A percentile compares a stretch with the other conserved stretches of the same genome.
Evolutionary conservation across 2,329 filamentous ascomycete species (phyloP).

Genomic region (Hypoxylon sp.): DNA sequence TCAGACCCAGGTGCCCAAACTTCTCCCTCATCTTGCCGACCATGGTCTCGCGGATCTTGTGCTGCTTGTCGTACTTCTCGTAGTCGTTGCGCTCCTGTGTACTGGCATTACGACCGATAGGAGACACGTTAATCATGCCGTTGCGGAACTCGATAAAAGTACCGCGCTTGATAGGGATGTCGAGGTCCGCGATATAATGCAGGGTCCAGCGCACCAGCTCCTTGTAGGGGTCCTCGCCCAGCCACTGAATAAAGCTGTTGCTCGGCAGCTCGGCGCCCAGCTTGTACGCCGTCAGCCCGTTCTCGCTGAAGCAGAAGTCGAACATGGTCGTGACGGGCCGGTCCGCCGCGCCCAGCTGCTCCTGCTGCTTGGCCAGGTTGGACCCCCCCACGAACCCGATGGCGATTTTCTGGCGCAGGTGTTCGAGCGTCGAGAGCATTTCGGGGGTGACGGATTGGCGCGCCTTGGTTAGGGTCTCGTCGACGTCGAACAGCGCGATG

Average conservation of each 20-base stretch:
- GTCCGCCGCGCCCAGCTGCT: slow-evolving; percentile 82
- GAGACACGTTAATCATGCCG: slow-evolving; percentile 89
- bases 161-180: slow-evolving; percentile 84
- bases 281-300: slow-evolving; percentile 92
- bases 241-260: slow-evolving; percentile 90
- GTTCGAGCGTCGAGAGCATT: slow-evolving; percentile 83
- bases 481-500: slow-evolving; percentile 95
- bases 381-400: slow-evolving; percentile 95
- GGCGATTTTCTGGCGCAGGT: slow-evolving; percentile 86
- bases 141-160: slow-evolving; percentile 92
- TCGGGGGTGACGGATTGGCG: slow-evolving; percentile 80
- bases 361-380: slow-evolving; percentile 93
- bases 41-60: slow-evolving; percentile 81
- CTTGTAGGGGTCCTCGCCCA: slow-evolving; percentile 88
- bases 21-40: slow-evolving; percentile 81
- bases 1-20: slow-evolving; percentile 86
- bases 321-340: slow-evolving; percentile 84
- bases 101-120: slow-evolving; percentile 87
- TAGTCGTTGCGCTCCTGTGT: slow-evolving; percentile 84
- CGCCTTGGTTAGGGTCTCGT: slow-evolving; percentile 88
- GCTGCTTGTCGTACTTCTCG: slow-evolving; percentile 80
- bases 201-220: slow-evolving; percentile 79
- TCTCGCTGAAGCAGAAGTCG: slow-evolving; percentile 98
- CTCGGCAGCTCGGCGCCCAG: slow-evolving; percentile 79
- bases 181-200: slow-evolving; percentile 86